Percentiles rank a stretch among this genome's conserved stretches.
Conservation (phyloP, 306 rosid genomes). For the Acacia acuminata region DNA sequence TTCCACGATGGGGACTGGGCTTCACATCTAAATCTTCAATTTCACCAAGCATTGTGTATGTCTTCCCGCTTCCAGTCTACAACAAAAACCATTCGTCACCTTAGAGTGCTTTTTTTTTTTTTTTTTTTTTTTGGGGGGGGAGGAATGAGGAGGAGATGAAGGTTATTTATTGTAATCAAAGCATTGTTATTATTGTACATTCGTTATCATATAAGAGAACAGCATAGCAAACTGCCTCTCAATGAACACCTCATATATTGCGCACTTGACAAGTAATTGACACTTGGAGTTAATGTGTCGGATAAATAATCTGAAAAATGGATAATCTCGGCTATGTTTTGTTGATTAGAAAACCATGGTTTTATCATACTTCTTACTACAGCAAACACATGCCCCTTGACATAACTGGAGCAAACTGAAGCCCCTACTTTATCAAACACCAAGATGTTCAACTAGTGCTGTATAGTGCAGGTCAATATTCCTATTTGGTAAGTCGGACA, state of each 20-base stretch:
- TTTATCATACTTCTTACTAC: neutral
- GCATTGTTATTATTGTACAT: neutral
- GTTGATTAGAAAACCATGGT: neutral
- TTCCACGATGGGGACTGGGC: conserved; percentile 91
- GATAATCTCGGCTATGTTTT: neutral
- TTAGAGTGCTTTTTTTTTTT: neutral
- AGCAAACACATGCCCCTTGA: neutral
- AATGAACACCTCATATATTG: neutral
- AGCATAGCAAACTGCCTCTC: conserved; percentile 13
- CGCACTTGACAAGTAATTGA: neutral
- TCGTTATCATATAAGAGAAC: conserved; percentile 1
- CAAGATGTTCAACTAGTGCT: neutral
- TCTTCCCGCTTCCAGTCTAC: conserved; percentile 99
- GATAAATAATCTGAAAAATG: neutral
- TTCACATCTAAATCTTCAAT: conserved; percentile 83
- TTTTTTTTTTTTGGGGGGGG: too few relatives aligned
- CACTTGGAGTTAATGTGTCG: neutral
- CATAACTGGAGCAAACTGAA: neutral
- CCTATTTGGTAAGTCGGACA: neutral
- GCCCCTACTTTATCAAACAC: conserved; percentile 8
- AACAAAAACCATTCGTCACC: conserved; percentile 31
- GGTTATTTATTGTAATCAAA: neutral
- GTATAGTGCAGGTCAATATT: neutral
- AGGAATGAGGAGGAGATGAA: neutral
- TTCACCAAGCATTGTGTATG: conserved; percentile 97